A percentile compares a stretch with the other conserved stretches of the same genome.
Evolutionary conservation across 495 filamentous ascomycete genomes (phyloP).

Genomic region (Oleoguttula mirabilis): DNA sequence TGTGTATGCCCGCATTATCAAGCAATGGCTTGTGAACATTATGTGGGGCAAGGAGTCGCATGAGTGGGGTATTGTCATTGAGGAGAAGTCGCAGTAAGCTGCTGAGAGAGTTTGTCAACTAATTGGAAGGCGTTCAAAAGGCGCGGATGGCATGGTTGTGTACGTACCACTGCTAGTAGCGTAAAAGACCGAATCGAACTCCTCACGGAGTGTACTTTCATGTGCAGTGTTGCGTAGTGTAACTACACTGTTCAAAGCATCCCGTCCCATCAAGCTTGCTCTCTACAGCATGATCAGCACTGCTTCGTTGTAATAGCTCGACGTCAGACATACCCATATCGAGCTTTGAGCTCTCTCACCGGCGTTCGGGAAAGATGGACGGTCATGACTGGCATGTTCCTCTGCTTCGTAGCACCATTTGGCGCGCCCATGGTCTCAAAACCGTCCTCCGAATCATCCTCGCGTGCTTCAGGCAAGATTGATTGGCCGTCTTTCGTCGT

Average conservation of each 20-base stretch:
- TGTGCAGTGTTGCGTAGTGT: too few relatives aligned
- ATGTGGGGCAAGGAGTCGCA: constrained; percentile 77
- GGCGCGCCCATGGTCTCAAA: constrained; percentile 46
- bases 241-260: too few relatives aligned
- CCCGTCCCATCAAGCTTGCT: too few relatives aligned
- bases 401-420: constrained; percentile 18
- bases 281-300: too few relatives aligned
- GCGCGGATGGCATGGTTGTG: background rate
- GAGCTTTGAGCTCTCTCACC: constrained; percentile 39
- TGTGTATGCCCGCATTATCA: constrained; percentile 54
- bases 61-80: constrained; percentile 64
- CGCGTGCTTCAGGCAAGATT: constrained; percentile 17
- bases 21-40: constrained; percentile 67
- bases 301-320: too few relatives aligned
- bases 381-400: constrained; percentile 38
- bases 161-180: background rate
- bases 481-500: constrained; percentile 8
- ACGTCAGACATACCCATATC: constrained; percentile 37
- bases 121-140: background rate
- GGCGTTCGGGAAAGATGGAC: constrained; percentile 47
- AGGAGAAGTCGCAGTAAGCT: constrained; percentile 4
- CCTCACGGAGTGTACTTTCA: too few relatives aligned
- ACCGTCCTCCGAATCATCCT: constrained; percentile 34
- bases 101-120: too few relatives aligned
- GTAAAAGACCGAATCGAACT: too few relatives aligned